phyloP scores from a whole-genome alignment of 371 early-diverging fungal species.

The Mucor lusitanicus region DNA sequence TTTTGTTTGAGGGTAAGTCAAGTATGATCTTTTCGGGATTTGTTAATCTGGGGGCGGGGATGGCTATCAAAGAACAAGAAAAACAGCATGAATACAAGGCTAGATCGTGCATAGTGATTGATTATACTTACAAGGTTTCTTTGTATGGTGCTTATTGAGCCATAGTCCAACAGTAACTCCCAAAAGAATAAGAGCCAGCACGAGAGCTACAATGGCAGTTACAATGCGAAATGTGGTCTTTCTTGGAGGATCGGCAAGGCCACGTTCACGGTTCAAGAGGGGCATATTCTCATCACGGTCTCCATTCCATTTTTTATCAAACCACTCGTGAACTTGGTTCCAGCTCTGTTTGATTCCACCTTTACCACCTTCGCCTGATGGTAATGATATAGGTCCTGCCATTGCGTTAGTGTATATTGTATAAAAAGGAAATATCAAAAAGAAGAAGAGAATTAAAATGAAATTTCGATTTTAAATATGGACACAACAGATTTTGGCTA shows the following conservation, averaged over 20 bases:
- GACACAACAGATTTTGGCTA: too few species aligned
- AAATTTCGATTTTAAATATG: background rate
- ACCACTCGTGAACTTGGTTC: conserved; percentile 34
- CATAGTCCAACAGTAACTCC: conserved; percentile 51
- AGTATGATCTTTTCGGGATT: conserved; percentile 15
- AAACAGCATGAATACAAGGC: background rate
- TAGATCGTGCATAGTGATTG: background rate
- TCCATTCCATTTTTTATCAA: conserved; percentile 56
- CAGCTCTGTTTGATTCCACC: background rate
- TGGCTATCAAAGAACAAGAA: background rate
- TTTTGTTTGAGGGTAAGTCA: conserved; percentile 19
- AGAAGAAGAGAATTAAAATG: background rate
- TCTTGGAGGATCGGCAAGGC: conserved; percentile 33
- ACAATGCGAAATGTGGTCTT: conserved; percentile 19
- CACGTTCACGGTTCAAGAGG: conserved; percentile 31
- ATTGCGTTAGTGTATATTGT: background rate
- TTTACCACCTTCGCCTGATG: background rate
- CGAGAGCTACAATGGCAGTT: conserved; percentile 13
- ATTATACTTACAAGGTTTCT: background rate
- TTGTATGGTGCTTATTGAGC: conserved; percentile 25
- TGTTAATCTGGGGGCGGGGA: background rate
- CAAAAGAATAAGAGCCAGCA: conserved; percentile 30
- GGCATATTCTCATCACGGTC: conserved; percentile 44
- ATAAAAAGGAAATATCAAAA: background rate
- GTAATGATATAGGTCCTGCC: conserved; percentile 12